Percentiles rank a stretch among this genome's conserved stretches.
These are phyloP conservation scores for Plasmodium falciparum DNA, from an alignment of 169 alveolate species.

Conservation along the genomic window DNA sequence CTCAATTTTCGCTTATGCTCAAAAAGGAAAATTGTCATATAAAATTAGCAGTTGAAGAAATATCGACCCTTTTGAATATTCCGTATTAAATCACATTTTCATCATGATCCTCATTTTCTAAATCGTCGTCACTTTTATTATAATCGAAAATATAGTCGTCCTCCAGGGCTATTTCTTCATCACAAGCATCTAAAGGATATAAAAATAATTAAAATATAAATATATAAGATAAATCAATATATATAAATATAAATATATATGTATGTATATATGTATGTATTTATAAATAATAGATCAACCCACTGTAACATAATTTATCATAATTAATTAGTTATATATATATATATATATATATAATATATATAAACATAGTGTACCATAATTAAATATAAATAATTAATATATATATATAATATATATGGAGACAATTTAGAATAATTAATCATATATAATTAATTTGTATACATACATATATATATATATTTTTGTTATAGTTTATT, in stretches of 20 bases:
- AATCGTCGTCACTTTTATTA: conserved; percentile 72
- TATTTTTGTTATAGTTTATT: not conserved
- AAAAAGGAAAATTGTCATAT: conserved; percentile 20
- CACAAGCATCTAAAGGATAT: conserved; percentile 23
- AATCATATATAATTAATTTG: not conserved
- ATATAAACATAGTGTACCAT: no score
- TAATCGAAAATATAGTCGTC: conserved; percentile 71
- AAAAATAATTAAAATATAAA: not conserved
- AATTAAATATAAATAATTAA: no score
- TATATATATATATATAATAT: no score
- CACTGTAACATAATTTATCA: no score
- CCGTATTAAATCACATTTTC: conserved; percentile 73
- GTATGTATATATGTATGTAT: not conserved
- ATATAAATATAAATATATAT: not conserved
- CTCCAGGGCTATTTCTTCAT: conserved; percentile 51
- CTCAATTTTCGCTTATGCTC: conserved; percentile 45
- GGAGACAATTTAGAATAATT: no score
- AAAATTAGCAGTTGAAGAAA: conserved; percentile 23
- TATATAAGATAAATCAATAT: not conserved
- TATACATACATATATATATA: not conserved
- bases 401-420: not conserved
- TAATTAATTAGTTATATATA: no score
- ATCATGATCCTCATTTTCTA: conserved; percentile 70
- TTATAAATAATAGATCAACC: not conserved
- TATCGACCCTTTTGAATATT: conserved; percentile 23